Base-by-base conservation (phyloP, 106 monocot genomes). In the Dendrobium chrysotoxum region DNA sequence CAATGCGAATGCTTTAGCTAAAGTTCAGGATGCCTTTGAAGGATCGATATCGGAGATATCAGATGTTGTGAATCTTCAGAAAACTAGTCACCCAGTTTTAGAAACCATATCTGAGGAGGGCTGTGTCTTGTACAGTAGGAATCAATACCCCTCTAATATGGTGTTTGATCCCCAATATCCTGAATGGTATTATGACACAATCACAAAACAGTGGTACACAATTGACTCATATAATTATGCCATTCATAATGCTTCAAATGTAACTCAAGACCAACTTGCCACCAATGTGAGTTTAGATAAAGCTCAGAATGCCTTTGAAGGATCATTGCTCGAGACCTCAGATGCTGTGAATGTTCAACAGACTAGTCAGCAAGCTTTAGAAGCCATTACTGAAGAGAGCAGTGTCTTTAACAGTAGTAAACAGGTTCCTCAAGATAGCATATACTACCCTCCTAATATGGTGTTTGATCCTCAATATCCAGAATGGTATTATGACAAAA, bases 401-500 rank as follows among this genome's bases (percentile, higher is more conserved):
- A 47, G 68, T n/a, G 84, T 80, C 39, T 78, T 75, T 50, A 39
- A 57, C 28, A 44, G 40, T 44, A 66, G 81, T n/a, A 25, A 23
- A 10, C 87, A 80, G 35, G 87, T n/a, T 72, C 81, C 86, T 78
- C 79, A 81, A 75, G 85, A 66, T 25, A 85, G 57, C 23, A 78
- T 77, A n/a, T 87, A 85, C 26, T 93, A 95, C 82, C 95, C 99
- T 44, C 79, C 84, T n/a, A 95, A 95, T 72, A 95, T 99, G 99
- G 80, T 99, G 64, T 93, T 99, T 82, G 95, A 99, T 84, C 85
- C 99, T 70, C 93, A 95, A 44, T 99, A 99, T 61, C 93, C 95
- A 68, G 95, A 85, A 53, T 99, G 93, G 93, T 99, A 99, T 54
- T 95, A 91, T 68, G 99, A 99, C 66, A 93, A 87, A 54, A 99